Evolutionary conservation across 1,284 basidiomycete species (phyloP), one percentile per base, ranked within the genome.

Genomic region (Cryptococcus sp.): DNA sequence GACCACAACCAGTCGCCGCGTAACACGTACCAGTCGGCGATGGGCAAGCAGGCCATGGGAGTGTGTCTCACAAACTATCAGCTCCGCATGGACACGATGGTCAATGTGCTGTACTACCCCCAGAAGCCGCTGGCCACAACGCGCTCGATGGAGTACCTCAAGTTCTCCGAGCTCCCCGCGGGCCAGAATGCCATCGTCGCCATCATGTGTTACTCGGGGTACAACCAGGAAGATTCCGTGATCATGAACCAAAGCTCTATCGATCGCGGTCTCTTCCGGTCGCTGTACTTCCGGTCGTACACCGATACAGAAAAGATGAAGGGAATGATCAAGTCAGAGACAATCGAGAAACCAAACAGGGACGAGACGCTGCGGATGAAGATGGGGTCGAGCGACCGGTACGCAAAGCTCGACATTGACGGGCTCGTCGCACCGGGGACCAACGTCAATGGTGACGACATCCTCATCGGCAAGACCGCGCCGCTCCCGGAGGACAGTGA

Each of bases 31-130:
- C 94, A 97, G 79, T 95, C 92, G 48, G 96, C 95, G 54, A 98
- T 98, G 95, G 95, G 95, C 72, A 98, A 98, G 80, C 95, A 98
- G 84, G 95, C 95, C 4, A 98, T 98, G 93, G 95, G 95, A 52
- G 91, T 98, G 62, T 96, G 90, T 79, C 83, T 98, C 47, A 98
- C 95, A 37, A 98, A 98, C 79, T 97, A 95, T 82, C 84, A 95
- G 67, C 87, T 94, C 65, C 89, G 96, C 49, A 89, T 98, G 92
- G 91, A 96, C 79, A 92, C 93, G n/a, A 95, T 96, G 92, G 90
- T 92, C 64, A 96, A 97, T 73, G 94, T 97, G 62, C 82, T 95
- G 59, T 97, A 94, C 78, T 99, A 99, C 73, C 96, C 96, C 16
- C 96, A 99, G 80, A 98, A 98, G 74, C 96, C 95, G 33, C 86